Conservation (phyloP, 805 yeast genomes). For the Jamesozyma jinghongensis region DNA sequence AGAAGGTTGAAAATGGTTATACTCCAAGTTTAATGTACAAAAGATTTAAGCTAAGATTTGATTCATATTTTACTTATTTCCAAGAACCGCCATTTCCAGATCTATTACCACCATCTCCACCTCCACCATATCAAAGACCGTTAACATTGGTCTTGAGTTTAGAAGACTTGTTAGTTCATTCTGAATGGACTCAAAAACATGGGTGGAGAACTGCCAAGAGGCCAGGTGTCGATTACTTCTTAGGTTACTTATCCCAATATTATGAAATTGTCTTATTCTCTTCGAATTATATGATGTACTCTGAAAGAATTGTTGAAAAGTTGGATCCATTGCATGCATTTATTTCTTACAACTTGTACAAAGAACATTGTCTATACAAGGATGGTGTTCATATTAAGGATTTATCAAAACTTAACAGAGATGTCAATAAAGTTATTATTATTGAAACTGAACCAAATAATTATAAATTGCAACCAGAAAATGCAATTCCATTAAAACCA, state of each 20-base stretch:
- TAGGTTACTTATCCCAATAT: constrained; percentile 89
- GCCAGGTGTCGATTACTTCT: constrained; percentile 95
- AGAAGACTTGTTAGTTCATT: constrained; percentile 84
- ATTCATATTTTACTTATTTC: constrained; percentile 70
- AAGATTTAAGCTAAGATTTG: constrained; percentile 62
- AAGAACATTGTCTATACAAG: constrained; percentile 79
- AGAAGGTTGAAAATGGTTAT: constrained; percentile 56
- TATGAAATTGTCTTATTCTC: constrained; percentile 92
- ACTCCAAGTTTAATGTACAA: constrained; percentile 54
- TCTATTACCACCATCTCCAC: constrained; percentile 83
- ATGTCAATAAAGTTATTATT: constrained; percentile 66
- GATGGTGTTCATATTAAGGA: constrained; percentile 90
- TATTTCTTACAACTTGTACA: constrained; percentile 75
- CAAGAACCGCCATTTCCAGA: constrained; percentile 91
- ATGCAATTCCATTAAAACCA: constrained; percentile 73
- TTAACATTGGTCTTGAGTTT: constrained; percentile 79
- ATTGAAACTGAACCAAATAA: constrained; percentile 70
- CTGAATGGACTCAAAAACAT: constrained; percentile 81
- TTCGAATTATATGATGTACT: constrained; percentile 73
- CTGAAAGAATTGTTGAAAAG: constrained; percentile 76
- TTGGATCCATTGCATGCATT: constrained; percentile 90
- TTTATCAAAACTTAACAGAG: constrained; percentile 83
- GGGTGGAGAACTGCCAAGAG: constrained; percentile 99
- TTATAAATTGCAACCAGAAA: constrained; percentile 80
- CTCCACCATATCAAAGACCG: constrained; percentile 88